These are phyloP conservation scores for Cladorrhinum sp. DNA, from an alignment of 2,329 filamentous ascomycete genomes.

Conservation along the genomic window DNA sequence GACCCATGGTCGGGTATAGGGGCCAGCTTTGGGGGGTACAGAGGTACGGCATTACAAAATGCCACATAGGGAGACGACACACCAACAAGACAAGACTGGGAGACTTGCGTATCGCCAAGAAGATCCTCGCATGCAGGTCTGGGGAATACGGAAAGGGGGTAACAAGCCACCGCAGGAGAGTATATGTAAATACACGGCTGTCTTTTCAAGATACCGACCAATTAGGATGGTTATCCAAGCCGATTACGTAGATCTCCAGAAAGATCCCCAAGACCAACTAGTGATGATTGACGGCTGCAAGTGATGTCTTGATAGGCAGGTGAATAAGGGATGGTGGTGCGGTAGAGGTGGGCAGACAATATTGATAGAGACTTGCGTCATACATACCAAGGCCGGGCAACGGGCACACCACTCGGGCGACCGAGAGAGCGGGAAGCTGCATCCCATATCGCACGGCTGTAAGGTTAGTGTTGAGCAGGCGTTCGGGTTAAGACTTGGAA, in stretches of 20 bases:
- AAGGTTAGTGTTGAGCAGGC: not conserved
- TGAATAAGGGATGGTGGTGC: not conserved
- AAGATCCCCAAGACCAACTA: no score
- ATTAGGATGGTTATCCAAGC: not conserved
- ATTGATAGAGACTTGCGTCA: not conserved
- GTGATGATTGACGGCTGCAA: not conserved
- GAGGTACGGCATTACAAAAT: not conserved
- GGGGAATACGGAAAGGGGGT: not conserved
- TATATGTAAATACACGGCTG: not conserved
- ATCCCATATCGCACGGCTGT: not conserved
- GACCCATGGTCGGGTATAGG: not conserved
- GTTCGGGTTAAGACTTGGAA: not conserved
- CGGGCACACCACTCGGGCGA: not conserved
- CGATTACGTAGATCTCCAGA: no score
- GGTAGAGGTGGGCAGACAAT: not conserved
- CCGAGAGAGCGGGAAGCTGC: not conserved
- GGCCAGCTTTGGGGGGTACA: not conserved
- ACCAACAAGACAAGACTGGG: not conserved
- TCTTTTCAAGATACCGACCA: not conserved
- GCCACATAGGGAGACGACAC: not conserved
- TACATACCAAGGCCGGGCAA: not conserved
- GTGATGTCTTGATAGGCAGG: not conserved
- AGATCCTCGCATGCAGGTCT: not conserved
- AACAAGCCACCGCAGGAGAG: not conserved
- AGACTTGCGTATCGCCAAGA: not conserved